Percentiles rank a stretch among this genome's conserved stretches.
Conservation (phyloP, 768 basidiomycete species). For the Wakefieldia striispora region DNA sequence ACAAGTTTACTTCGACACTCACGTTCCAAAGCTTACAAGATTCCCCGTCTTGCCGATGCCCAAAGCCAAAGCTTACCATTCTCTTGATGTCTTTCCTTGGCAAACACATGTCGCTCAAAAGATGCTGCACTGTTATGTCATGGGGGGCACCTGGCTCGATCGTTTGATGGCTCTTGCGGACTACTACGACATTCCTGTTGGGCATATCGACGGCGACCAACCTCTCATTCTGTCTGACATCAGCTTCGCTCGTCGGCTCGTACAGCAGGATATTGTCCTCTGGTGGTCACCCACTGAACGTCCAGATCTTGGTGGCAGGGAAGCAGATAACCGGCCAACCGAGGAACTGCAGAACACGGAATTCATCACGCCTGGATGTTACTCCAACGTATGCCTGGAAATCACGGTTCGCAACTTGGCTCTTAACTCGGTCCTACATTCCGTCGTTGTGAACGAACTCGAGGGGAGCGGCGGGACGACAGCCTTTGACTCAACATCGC, state of each 20-base stretch:
- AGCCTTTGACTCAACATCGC: slow-evolving; percentile 90
- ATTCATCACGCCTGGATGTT: slow-evolving; percentile 80
- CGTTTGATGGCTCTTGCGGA: slow-evolving; percentile 75
- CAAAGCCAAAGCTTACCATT: slow-evolving; percentile 71
- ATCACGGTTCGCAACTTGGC: slow-evolving; percentile 89
- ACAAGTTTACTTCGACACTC: slow-evolving; percentile 74
- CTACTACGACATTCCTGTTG: slow-evolving; percentile 91
- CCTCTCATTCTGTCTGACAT: slow-evolving; percentile 87
- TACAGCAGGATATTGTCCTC: slow-evolving; percentile 85
- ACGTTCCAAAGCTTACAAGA: slow-evolving; percentile 66
- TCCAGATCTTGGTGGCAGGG: slow-evolving; percentile 92
- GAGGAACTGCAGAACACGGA: slow-evolving; percentile 85
- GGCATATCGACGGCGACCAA: slow-evolving; percentile 89
- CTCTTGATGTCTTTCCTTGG: slow-evolving; percentile 86
- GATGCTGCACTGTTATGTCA: slow-evolving; percentile 82
- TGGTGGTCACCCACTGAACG: slow-evolving; percentile 95
- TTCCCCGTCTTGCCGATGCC: slow-evolving; percentile 90
- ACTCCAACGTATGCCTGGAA: slow-evolving; percentile 91
- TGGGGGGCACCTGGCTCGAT: slow-evolving; percentile 76
- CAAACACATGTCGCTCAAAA: slow-evolving; percentile 77
- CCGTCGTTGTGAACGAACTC: slow-evolving; percentile 92
- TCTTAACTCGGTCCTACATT: slow-evolving; percentile 91
- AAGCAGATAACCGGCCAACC: slow-evolving; percentile 74
- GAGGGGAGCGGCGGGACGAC: slow-evolving; percentile 94
- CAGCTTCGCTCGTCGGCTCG: slow-evolving; percentile 82